Percentiles rank a stretch among this genome's conserved stretches.
Evolutionary conservation across 108 stramenopile genomes (phyloP).

Genomic region (Stephanodiscus triporus): DNA sequence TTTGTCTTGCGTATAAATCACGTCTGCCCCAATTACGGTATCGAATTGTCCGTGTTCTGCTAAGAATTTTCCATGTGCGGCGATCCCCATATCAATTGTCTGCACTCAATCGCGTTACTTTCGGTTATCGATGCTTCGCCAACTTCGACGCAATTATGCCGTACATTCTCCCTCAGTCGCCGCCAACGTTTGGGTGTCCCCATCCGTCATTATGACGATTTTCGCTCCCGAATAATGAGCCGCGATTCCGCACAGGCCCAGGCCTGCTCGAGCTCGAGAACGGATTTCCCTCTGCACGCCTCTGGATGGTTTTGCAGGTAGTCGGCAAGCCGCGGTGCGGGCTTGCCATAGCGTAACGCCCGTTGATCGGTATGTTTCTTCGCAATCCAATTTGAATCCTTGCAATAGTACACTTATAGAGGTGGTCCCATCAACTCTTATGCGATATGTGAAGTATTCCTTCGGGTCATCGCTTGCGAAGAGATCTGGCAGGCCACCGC

Average conservation of each 20-base stretch:
- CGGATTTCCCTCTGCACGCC: slow-evolving; percentile 28
- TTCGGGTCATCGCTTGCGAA: slow-evolving; percentile 17
- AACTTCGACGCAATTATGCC: slow-evolving; percentile 9
- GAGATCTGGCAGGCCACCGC: slow-evolving; percentile 10
- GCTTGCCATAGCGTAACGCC: slow-evolving; percentile 59
- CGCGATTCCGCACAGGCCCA: slow-evolving; percentile 58
- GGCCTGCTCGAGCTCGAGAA: slow-evolving; percentile 61
- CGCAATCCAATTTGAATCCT: slow-evolving; percentile 34
- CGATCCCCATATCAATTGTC: slow-evolving; percentile 40
- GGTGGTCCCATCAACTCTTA: slow-evolving; percentile 1
- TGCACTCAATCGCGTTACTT: slow-evolving; percentile 15
- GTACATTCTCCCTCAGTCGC: slow-evolving; percentile 56
- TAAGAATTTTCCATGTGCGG: slow-evolving; percentile 19
- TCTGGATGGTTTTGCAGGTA: slow-evolving; percentile 44
- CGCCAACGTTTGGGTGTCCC: slow-evolving; percentile 54
- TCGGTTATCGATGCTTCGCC: slow-evolving; percentile 9
- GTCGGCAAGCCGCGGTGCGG: slow-evolving; percentile 39
- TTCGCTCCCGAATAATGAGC: slow-evolving; percentile 51
- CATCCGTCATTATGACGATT: slow-evolving; percentile 56
- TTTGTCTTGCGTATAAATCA: slow-evolving; percentile 24
- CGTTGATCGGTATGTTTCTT: slow-evolving; percentile 49
- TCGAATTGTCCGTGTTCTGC: slow-evolving; percentile 17
- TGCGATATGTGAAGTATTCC: slow-evolving; percentile 9
- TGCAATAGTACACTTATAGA: slow-evolving; percentile 18
- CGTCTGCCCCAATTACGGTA: slow-evolving; percentile 26